Conservation (phyloP, 2,329 filamentous ascomycete genomes). For the Fusarium dlaminii region DNA sequence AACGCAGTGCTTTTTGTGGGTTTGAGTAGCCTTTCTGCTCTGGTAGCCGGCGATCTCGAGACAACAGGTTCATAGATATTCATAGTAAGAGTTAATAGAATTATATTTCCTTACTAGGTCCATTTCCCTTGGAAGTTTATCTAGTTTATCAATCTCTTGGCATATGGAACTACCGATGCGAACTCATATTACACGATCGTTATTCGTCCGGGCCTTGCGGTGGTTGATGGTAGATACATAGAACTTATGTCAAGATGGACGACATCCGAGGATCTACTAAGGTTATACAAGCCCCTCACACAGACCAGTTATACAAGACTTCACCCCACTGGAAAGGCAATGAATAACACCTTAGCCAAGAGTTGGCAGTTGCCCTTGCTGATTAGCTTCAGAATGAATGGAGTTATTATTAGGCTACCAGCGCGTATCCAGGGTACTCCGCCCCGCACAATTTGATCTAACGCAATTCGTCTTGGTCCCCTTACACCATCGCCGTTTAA, state of each 20-base stretch:
- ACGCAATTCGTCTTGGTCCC: too few species aligned
- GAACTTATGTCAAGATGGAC: not conserved
- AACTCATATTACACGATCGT: not conserved
- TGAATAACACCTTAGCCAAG: not conserved
- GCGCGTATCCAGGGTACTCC: too few species aligned
- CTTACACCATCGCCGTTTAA: too few species aligned
- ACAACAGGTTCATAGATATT: too few species aligned
- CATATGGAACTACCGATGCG: not conserved
- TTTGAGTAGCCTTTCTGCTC: too few species aligned
- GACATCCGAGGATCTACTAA: not conserved
- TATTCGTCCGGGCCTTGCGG: not conserved
- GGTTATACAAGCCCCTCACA: not conserved
- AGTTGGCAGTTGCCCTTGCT: rapidly evolving
- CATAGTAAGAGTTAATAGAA: too few species aligned
- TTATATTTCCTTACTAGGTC: too few species aligned
- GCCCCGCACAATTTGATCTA: too few species aligned
- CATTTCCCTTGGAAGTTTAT: not conserved
- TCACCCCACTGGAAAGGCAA: not conserved
- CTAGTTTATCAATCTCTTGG: not conserved
- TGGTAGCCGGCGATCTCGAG: too few species aligned
- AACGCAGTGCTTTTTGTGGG: too few species aligned
- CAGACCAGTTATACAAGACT: not conserved
- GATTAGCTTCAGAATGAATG: not conserved
- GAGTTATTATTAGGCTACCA: too few species aligned
- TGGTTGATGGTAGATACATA: not conserved